Evolutionary conservation across 139 green algal species (phyloP).

Genomic region (Mesostigma viride): DNA sequence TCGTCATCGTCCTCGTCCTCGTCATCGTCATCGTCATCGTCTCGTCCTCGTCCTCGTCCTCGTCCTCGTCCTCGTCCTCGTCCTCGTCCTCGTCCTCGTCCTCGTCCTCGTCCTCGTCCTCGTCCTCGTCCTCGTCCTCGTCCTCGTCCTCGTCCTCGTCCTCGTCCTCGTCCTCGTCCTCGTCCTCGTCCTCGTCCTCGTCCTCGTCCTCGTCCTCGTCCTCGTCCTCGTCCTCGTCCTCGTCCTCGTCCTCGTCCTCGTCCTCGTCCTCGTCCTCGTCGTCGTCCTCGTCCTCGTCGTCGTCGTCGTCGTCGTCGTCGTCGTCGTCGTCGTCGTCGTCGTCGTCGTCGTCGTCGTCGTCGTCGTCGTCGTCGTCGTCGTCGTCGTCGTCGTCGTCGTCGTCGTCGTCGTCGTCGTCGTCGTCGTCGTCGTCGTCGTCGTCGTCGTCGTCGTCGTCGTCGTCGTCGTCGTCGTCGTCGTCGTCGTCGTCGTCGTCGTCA

Average conservation of each 20-base stretch:
- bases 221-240: background rate
- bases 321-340: too few relatives aligned
- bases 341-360: background rate
- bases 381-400: background rate
- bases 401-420: background rate
- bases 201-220: background rate
- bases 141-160: slow-evolving; percentile 6
- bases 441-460: too few relatives aligned
- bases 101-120: background rate
- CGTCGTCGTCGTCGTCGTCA: too few relatives aligned
- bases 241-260: slow-evolving; percentile 1
- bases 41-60: too few relatives aligned
- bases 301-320: too few relatives aligned
- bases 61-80: background rate
- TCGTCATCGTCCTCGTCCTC: slow-evolving; percentile 5
- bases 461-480: too few relatives aligned
- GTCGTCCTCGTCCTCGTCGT: background rate
- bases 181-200: background rate
- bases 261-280: background rate
- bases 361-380: background rate
- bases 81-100: background rate
- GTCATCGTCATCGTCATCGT: too few relatives aligned
- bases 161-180: background rate
- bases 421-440: background rate
- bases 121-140: slow-evolving; percentile 10